Base-by-base conservation (phyloP, 2,329 filamentous ascomycete genomes). In the Phialocephala sp. region DNA sequence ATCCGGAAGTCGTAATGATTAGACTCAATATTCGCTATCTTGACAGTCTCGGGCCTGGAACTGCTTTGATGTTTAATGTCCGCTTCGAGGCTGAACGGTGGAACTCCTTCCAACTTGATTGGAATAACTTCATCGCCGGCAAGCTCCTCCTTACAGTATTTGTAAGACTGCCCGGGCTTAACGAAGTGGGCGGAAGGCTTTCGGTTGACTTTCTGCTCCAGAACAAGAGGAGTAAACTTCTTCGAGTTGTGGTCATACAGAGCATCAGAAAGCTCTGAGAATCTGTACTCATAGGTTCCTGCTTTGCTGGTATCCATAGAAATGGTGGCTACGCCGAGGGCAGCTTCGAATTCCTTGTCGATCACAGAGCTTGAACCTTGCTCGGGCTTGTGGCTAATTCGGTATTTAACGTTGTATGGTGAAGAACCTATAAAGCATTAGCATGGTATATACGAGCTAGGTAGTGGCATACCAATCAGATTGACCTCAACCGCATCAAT, bases 11-110 rank as follows among this genome's bases (percentile, higher is more conserved):
- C 87, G 77, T 94, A 93, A 43, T 84, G 84, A 75, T 89, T 90
- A 32, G 87, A 85, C 64, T 87, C 85, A 73, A 99, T 94, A 69
- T 93, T 90, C 11, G 91, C 87, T 69, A 97, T 89, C 59, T 89
- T 88, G 76, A 96, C 90, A 22, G 91, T 87, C 76, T 98, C 94
- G 0, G 93, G 89, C 68, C 90, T 89, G 11, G 88, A 87, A 32
- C 89, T 91, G 62, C 91, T 90, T 75, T 96, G 91, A 74, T 98
- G 94, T 80, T 94, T 97, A 79, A 99, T 92, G 74, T 94, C 93
- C 27, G 98, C 85, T 76, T 98, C 95, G 4, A 99, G 82, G 57
- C 89, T 90, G 80, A 99, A 99, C 0, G 95, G 95, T 8, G 94
- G 88, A 18, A 90, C 83, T 45, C 95, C 95, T 66, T 91, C 91